phyloP scores from a whole-genome alignment of 345 rosid species.

The Acer campestre region DNA sequence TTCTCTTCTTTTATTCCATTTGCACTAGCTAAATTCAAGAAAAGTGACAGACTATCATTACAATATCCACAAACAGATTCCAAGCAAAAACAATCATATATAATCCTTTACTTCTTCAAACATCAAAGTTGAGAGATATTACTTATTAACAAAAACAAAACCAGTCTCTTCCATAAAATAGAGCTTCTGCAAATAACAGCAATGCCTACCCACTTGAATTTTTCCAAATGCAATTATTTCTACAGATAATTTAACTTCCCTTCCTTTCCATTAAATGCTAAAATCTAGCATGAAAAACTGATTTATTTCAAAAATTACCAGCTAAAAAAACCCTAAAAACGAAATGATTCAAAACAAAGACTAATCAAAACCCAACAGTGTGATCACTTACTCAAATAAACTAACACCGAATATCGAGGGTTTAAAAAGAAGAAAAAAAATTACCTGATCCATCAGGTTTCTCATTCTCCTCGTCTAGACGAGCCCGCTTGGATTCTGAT shows the following conservation, averaged over 20 bases:
- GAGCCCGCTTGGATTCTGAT: slow-evolving; percentile 45
- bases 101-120: background rate
- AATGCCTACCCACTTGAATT: background rate
- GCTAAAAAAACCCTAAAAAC: no score
- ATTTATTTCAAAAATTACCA: background rate
- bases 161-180: no score
- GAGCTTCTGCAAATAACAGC: background rate
- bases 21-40: slow-evolving; percentile 28
- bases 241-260: background rate
- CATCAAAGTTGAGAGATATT: background rate
- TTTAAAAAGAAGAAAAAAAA: background rate
- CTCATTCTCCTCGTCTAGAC: slow-evolving; percentile 41
- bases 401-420: background rate
- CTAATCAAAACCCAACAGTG: background rate
- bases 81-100: no score
- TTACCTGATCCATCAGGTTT: slow-evolving; percentile 52
- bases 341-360: background rate
- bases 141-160: no score
- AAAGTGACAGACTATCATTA: background rate
- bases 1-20: slow-evolving; percentile 46
- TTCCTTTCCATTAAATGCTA: background rate
- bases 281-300: background rate
- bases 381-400: background rate
- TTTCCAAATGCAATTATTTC: background rate
- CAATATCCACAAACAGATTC: background rate